These are phyloP conservation scores for Chaetomiaceae sp. DNA, from an alignment of 2,329 filamentous ascomycete species.

Conservation along the genomic window DNA sequence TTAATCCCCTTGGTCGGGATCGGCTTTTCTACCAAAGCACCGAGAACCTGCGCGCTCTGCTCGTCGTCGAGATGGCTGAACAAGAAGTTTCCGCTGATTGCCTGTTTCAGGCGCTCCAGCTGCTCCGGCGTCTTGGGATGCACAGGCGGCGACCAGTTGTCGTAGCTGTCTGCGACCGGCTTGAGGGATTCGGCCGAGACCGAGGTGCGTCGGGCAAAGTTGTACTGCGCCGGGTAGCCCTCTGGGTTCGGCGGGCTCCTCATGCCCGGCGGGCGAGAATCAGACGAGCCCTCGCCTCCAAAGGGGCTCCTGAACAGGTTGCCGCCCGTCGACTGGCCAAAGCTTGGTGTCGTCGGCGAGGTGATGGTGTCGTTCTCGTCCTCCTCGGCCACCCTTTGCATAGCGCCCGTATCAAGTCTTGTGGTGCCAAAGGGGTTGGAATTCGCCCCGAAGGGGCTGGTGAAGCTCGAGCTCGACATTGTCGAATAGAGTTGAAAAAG, in stretches of 20 bases:
- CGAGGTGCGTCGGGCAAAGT: conserved; percentile 86
- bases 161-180: conserved; percentile 73
- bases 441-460: conserved; percentile 63
- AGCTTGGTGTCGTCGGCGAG: conserved; percentile 65
- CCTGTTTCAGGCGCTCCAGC: conserved; percentile 68
- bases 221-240: conserved; percentile 86
- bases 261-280: conserved; percentile 41
- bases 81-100: conserved; percentile 86
- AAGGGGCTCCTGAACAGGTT: conserved; percentile 46
- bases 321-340: conserved; percentile 40
- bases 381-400: conserved; percentile 67
- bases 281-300: conserved; percentile 45
- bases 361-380: conserved; percentile 73
- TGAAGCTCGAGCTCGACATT: conserved; percentile 74
- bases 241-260: conserved; percentile 53
- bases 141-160: conserved; percentile 84
- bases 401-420: conserved; percentile 37
- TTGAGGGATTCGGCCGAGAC: conserved; percentile 96
- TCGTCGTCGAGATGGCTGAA: conserved; percentile 95
- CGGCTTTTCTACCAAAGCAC: conserved; percentile 88
- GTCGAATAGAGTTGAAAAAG: neutral
- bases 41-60: conserved; percentile 79
- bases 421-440: conserved; percentile 68
- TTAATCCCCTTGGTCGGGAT: conserved; percentile 86
- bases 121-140: conserved; percentile 83